A percentile compares a stretch with the other conserved stretches of the same genome.
These are phyloP conservation scores for Lathyrus tuberosus DNA, from an alignment of 306 rosid species.

Conservation along the genomic window DNA sequence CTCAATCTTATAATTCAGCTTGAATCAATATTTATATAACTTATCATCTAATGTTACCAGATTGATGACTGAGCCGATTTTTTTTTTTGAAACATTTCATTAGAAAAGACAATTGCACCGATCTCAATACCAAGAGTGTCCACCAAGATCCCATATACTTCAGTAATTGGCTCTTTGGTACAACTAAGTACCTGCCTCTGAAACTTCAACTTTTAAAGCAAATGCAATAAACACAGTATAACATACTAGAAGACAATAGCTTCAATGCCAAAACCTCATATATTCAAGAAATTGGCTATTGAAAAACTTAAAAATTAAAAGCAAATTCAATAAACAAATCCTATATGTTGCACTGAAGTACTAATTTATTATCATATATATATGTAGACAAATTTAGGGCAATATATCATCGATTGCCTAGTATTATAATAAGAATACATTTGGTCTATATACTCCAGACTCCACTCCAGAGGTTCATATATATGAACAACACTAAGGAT, in stretches of 20 bases:
- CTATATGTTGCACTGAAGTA: not conserved
- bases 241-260: not conserved
- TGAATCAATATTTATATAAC: no score
- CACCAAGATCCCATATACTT: no score
- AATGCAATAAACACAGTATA: no score
- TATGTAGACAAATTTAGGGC: not conserved
- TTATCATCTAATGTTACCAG: no score
- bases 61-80: no score
- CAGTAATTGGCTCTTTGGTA: no score
- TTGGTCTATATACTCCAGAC: slow-evolving; percentile 17
- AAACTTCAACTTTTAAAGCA: no score
- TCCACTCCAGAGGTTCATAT: slow-evolving; percentile 17
- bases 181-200: no score
- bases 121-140: no score
- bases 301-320: not conserved
- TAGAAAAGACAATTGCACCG: no score
- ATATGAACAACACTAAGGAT: not conserved
- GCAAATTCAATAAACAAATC: not conserved
- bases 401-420: slow-evolving; percentile 2
- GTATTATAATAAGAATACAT: not conserved
- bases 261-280: not conserved
- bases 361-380: slow-evolving; percentile 7
- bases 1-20: no score
- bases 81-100: no score
- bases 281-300: not conserved